phyloP scores from a whole-genome alignment of 192 early-diverging fungal genomes.

The Linnemannia elongata region DNA sequence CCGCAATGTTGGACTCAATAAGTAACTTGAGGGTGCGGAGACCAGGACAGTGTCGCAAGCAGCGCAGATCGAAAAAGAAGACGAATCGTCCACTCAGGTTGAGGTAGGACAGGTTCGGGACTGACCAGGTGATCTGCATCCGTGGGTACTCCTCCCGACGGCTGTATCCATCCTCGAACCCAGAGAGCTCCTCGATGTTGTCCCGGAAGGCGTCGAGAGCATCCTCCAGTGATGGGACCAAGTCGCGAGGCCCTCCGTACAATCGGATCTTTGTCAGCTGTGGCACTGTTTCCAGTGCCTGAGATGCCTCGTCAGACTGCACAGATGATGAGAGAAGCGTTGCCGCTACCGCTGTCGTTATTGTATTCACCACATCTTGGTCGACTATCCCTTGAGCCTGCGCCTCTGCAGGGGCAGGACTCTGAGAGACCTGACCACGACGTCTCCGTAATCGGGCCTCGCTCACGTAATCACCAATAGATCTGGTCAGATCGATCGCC shows the following conservation, averaged over 20 bases:
- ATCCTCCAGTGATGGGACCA: slow-evolving; percentile 30
- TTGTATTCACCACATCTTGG: neutral
- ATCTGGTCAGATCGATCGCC: slow-evolving; percentile 24
- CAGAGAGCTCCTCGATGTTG: slow-evolving; percentile 23
- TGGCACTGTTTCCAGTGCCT: neutral
- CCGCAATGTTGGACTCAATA: slow-evolving; percentile 19
- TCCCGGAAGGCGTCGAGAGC: slow-evolving; percentile 39
- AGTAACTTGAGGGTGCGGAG: slow-evolving; percentile 12
- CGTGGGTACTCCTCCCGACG: slow-evolving; percentile 9
- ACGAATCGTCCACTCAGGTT: slow-evolving; percentile 35
- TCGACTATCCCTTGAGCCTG: neutral
- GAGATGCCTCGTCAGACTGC: neutral
- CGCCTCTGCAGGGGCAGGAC: neutral
- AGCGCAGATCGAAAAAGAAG: slow-evolving; percentile 21
- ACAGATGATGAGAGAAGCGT: no score
- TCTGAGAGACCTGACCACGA: neutral
- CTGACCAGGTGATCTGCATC: slow-evolving; percentile 24
- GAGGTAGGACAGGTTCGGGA: slow-evolving; percentile 15
- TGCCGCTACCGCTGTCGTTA: neutral
- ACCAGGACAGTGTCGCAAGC: slow-evolving; percentile 15
- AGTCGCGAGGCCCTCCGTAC: slow-evolving; percentile 19
- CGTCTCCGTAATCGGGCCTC: slow-evolving; percentile 17
- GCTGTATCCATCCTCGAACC: slow-evolving; percentile 34
- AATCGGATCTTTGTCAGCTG: slow-evolving; percentile 13
- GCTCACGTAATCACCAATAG: slow-evolving; percentile 15